These are phyloP conservation scores for Ganoderma sinense DNA, from an alignment of 1,284 basidiomycete species.

Conservation along the genomic window DNA sequence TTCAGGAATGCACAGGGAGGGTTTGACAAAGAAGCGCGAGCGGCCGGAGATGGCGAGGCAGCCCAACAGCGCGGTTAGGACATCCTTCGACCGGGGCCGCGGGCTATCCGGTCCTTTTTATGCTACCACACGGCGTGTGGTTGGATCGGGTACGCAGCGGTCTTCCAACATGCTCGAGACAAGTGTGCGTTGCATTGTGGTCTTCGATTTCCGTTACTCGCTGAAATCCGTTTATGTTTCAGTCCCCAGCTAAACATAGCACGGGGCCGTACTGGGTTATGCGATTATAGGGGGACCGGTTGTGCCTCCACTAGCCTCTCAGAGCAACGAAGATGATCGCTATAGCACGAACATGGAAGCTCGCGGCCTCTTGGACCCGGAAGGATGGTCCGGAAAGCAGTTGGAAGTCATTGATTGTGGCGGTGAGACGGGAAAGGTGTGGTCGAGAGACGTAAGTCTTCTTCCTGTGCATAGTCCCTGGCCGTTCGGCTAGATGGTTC, in stretches of 20 bases:
- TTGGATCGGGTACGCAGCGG: no score
- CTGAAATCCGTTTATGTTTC: not conserved
- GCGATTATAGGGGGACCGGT: not conserved
- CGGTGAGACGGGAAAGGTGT: not conserved
- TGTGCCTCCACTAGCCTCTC: not conserved
- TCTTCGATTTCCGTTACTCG: not conserved
- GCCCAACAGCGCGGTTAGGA: constrained; percentile 36
- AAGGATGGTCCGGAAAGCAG: not conserved
- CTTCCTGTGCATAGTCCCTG: not conserved
- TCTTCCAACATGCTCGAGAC: no score
- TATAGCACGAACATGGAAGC: not conserved
- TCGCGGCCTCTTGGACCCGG: not conserved
- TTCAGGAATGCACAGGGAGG: constrained; percentile 41
- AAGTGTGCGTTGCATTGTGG: not conserved
- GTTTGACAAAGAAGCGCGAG: constrained; percentile 58
- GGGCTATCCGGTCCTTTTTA: not conserved
- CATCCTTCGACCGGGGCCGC: not conserved
- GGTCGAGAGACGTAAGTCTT: not conserved
- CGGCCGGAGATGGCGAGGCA: constrained; percentile 58
- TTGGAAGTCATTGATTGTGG: not conserved
- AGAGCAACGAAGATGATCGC: not conserved
- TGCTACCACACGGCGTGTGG: not conserved
- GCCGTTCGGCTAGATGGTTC: not conserved
- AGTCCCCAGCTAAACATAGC: not conserved
- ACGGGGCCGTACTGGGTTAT: not conserved